Evolutionary conservation across 306 rosid species (phyloP).

Genomic region (Quercus variabilis): DNA sequence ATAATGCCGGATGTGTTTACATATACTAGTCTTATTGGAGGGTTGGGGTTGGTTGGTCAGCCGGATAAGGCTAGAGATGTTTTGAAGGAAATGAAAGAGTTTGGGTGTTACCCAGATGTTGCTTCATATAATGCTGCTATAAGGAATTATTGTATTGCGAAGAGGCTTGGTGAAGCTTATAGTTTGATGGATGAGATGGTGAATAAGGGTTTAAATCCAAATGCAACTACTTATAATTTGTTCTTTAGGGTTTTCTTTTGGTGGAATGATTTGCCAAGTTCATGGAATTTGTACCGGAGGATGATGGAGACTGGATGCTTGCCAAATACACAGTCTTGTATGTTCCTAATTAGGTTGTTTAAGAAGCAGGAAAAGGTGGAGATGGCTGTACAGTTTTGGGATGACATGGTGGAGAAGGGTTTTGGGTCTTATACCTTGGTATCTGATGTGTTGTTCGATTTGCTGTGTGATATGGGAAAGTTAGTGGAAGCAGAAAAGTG

Average conservation of each 20-base stretch:
- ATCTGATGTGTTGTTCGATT: slow-evolving; percentile 81
- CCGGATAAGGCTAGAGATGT: slow-evolving; percentile 76
- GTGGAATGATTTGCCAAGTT: slow-evolving; percentile 69
- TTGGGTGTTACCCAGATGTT: slow-evolving; percentile 75
- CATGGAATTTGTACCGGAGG: slow-evolving; percentile 66
- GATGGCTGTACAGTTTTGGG: slow-evolving; percentile 81
- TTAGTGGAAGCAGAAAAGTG: slow-evolving; percentile 75
- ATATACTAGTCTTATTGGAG: slow-evolving; percentile 75
- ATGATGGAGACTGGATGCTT: slow-evolving; percentile 67
- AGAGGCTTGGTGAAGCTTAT: slow-evolving; percentile 80
- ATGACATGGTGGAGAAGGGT: slow-evolving; percentile 84
- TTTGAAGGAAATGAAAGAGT: slow-evolving; percentile 90
- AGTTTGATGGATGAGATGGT: slow-evolving; percentile 71
- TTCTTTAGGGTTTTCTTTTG: slow-evolving; percentile 74
- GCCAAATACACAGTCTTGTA: slow-evolving; percentile 88
- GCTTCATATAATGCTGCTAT: slow-evolving; percentile 85
- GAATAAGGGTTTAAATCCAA: slow-evolving; percentile 61
- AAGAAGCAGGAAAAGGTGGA: slow-evolving; percentile 73
- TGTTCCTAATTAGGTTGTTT: slow-evolving; percentile 77
- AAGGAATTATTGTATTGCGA: slow-evolving; percentile 79
- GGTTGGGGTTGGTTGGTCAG: slow-evolving; percentile 83
- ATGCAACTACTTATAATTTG: slow-evolving; percentile 82
- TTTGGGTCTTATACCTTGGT: slow-evolving; percentile 77
- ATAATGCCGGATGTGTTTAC: slow-evolving; percentile 71
- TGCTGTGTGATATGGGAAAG: slow-evolving; percentile 86